Percentiles rank a stretch among this genome's conserved stretches.
Evolutionary conservation across 148 eudicot genomes (phyloP).

Genomic region (Fagopyrum tataricum): DNA sequence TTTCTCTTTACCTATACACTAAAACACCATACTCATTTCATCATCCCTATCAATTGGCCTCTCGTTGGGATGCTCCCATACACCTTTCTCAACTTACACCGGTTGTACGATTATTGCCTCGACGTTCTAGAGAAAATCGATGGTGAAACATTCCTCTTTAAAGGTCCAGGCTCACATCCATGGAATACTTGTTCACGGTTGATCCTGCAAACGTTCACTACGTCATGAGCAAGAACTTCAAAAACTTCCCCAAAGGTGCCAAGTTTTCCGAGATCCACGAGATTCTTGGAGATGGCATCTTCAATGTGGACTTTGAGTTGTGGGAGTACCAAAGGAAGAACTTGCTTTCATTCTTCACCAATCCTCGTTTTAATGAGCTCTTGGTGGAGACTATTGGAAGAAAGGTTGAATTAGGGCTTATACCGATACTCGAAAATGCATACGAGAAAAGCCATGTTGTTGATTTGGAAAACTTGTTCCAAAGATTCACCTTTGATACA

Average conservation of each 20-base stretch:
- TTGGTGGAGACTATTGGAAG: slow-evolving; percentile 24
- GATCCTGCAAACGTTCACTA: slow-evolving; percentile 45
- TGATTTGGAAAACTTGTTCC: slow-evolving; percentile 53
- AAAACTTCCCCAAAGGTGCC: slow-evolving; percentile 47
- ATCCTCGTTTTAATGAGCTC: slow-evolving; percentile 26
- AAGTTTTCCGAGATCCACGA: slow-evolving; percentile 39
- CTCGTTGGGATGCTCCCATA: slow-evolving; percentile 49
- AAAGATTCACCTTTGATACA: slow-evolving; percentile 49
- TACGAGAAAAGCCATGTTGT: slow-evolving; percentile 21
- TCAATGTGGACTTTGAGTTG: slow-evolving; percentile 33
- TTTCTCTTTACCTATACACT: neutral
- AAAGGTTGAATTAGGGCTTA: slow-evolving; percentile 33
- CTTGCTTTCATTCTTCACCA: slow-evolving; percentile 26
- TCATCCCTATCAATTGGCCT: slow-evolving; percentile 30
- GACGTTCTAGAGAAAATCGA: slow-evolving; percentile 13
- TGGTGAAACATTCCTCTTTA: slow-evolving; percentile 23
- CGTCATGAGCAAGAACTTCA: slow-evolving; percentile 45
- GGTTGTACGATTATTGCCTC: slow-evolving; percentile 21
- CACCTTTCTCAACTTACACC: slow-evolving; percentile 21
- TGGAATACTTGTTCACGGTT: slow-evolving; percentile 32
- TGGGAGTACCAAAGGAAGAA: slow-evolving; percentile 37
- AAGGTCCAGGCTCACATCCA: slow-evolving; percentile 53
- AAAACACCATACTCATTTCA: neutral
- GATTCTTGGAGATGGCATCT: slow-evolving; percentile 48
- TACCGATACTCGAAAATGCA: slow-evolving; percentile 33